Conservation (phyloP, 208 protist genomes). For the Vickermania ingenoplastis region DNA sequence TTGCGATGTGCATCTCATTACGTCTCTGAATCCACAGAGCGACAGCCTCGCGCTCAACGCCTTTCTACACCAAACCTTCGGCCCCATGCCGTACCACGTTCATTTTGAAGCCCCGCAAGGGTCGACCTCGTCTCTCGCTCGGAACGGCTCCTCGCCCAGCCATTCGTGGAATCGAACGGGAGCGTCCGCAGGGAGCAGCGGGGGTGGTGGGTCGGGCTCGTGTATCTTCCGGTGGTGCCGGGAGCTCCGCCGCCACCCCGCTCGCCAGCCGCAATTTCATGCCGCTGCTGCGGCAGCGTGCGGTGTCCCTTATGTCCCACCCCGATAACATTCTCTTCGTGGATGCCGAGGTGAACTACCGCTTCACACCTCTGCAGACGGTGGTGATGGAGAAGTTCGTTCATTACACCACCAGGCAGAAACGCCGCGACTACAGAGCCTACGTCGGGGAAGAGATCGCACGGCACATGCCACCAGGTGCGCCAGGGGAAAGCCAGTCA, state of each 20-base stretch:
- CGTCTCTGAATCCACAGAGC: slow-evolving; percentile 9
- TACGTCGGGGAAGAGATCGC: neutral
- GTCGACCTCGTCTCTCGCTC: neutral
- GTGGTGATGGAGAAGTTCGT: slow-evolving; percentile 63
- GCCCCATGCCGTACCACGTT: slow-evolving; percentile 32
- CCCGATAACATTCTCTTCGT: slow-evolving; percentile 59
- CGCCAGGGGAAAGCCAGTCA: neutral
- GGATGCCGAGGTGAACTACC: slow-evolving; percentile 79
- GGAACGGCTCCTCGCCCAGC: neutral
- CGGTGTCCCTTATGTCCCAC: slow-evolving; percentile 18
- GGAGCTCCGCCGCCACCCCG: neutral
- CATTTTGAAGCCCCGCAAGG: slow-evolving; percentile 17
- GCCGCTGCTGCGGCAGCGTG: slow-evolving; percentile 32
- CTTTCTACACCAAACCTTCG: slow-evolving; percentile 39
- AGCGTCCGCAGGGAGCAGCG: too few species aligned
- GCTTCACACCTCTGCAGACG: slow-evolving; percentile 51
- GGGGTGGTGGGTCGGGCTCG: neutral
- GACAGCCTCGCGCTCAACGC: neutral
- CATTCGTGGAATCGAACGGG: too few species aligned
- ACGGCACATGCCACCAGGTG: neutral
- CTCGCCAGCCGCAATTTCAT: slow-evolving; percentile 48
- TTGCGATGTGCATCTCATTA: slow-evolving; percentile 62
- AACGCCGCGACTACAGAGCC: slow-evolving; percentile 8
- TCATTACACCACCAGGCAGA: slow-evolving; percentile 30
- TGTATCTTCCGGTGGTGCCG: neutral